Percentiles rank a stretch among this genome's conserved stretches.
phyloP scores from a whole-genome alignment of 176 grass and related monocot species.

The Aegilops bicornis region DNA sequence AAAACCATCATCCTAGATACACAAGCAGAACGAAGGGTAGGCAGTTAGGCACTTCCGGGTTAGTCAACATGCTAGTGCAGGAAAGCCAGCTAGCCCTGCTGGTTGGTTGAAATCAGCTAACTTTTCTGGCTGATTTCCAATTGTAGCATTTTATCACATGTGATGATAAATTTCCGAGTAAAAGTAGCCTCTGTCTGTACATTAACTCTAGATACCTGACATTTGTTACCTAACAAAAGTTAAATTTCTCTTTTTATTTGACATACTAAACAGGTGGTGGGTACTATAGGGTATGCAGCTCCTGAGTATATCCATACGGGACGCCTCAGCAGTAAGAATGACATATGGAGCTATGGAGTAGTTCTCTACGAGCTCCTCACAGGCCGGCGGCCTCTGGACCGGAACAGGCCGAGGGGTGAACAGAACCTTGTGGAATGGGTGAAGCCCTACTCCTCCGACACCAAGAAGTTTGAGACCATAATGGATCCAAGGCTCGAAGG shows the following conservation, averaged over 20 bases:
- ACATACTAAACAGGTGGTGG: constrained; percentile 67
- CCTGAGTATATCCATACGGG: constrained; percentile 96
- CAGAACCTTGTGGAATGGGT: constrained; percentile 84
- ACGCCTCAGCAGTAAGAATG: constrained; percentile 79
- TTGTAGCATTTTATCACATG: not conserved
- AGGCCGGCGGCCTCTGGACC: constrained; percentile 72
- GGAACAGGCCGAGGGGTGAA: constrained; percentile 75
- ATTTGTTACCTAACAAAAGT: not conserved
- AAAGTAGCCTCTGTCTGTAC: not conserved
- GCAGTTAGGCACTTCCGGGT: constrained; percentile 15
- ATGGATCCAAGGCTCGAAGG: constrained; percentile 81
- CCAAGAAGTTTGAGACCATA: constrained; percentile 60
- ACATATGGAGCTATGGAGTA: constrained; percentile 89
- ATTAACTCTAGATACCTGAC: not conserved
- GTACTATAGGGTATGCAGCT: constrained; percentile 91
- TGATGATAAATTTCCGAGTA: constrained; percentile 12
- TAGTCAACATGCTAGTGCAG: constrained; percentile 10
- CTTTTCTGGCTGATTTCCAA: constrained; percentile 35
- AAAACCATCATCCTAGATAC: not conserved
- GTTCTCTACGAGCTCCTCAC: constrained; percentile 90
- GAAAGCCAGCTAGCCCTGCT: constrained; percentile 13
- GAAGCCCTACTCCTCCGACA: constrained; percentile 65
- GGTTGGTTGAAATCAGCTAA: constrained; percentile 19
- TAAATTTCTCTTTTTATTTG: not conserved
- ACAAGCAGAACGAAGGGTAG: constrained; percentile 11